Evolutionary conservation across 805 yeast species (phyloP), one percentile per base, ranked within the genome.

Genomic region (Jamesozyma lodderae): DNA sequence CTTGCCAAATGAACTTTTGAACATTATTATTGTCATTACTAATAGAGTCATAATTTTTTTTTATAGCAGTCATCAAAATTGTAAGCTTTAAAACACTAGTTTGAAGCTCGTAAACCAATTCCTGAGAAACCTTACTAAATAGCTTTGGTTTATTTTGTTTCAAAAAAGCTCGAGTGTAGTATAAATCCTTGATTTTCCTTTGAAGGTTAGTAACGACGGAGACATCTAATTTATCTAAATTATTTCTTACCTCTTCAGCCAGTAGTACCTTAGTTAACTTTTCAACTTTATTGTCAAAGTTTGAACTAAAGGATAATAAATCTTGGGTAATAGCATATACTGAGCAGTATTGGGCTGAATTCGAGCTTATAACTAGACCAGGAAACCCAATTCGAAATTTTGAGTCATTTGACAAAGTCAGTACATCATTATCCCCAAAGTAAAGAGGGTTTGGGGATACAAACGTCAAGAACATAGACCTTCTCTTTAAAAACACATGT

Each of bases 261-360:
- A 79, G 63, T 19, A 71, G 62, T 38, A 77, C 57, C 40, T 72
- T 74, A 21, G 73, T 67, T 14, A 77, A 48, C 34, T 66, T 67
- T 29, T 70, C 72, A 36, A 70, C 56, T 38, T 63, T 68, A 40
- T 63, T 66, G 22, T 58, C 59, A 37, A 62, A 60, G 2, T 64
- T 57, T 5, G 63, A 57, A 7, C 51, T 59, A 35, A 63, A 57
- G 2, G 62, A 49, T 16, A 68, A 31, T 17, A 79, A 48, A 26
- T 74, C 70, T 45, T 68, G 63, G 0, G 67, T 59, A 7, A 75
- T 68, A n/a, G 67, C 62, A 47, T 70, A 75, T 3, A 77, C 57
- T 0, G 76, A 63, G 35, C 62, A 64, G 50, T 77, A 79, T 47
- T 79, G 87, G 28, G 62, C 60, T 13, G 81, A 71, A 5, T 74